Conservation (phyloP, 176 grass and related monocot genomes). For the Oryza longistaminata region DNA sequence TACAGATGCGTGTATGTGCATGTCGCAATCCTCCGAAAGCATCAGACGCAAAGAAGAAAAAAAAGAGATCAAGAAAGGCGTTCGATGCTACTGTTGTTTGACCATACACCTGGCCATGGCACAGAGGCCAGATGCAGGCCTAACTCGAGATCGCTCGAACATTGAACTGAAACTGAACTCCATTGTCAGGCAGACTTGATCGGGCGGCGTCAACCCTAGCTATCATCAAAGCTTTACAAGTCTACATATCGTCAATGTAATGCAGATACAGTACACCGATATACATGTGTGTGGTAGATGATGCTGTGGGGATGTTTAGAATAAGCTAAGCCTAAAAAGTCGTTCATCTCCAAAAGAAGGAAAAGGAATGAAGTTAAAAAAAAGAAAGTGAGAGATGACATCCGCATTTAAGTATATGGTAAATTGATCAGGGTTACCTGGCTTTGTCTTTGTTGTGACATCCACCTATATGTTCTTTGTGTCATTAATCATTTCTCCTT, state of each 20-base stretch:
- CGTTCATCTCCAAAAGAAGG: constrained; percentile 2
- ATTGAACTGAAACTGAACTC: constrained; percentile 36
- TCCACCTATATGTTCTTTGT: not conserved
- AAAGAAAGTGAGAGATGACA: not conserved
- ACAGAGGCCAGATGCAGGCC: constrained; percentile 35
- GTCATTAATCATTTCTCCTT: not conserved
- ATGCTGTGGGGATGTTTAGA: constrained; percentile 23
- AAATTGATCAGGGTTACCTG: not conserved
- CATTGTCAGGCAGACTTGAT: constrained; percentile 34
- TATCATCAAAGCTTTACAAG: constrained; percentile 29
- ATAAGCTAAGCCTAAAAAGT: constrained; percentile 1
- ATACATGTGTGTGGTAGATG: not conserved
- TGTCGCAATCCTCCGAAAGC: constrained; percentile 45
- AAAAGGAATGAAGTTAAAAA: constrained; percentile 12
- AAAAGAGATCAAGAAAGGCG: constrained; percentile 1
- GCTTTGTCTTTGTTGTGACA: not conserved
- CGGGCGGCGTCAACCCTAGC: constrained; percentile 43
- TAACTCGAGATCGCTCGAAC: constrained; percentile 18
- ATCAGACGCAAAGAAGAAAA: not conserved
- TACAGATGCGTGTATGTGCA: constrained; percentile 25
- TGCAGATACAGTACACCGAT: too few relatives aligned
- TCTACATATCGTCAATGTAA: not conserved
- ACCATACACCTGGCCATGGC: constrained; percentile 36
- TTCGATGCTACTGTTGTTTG: constrained; percentile 41
- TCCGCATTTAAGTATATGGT: not conserved